These are phyloP conservation scores for Globisporangium barbulae DNA, from an alignment of 352 stramenopile genomes.

Conservation along the genomic window DNA sequence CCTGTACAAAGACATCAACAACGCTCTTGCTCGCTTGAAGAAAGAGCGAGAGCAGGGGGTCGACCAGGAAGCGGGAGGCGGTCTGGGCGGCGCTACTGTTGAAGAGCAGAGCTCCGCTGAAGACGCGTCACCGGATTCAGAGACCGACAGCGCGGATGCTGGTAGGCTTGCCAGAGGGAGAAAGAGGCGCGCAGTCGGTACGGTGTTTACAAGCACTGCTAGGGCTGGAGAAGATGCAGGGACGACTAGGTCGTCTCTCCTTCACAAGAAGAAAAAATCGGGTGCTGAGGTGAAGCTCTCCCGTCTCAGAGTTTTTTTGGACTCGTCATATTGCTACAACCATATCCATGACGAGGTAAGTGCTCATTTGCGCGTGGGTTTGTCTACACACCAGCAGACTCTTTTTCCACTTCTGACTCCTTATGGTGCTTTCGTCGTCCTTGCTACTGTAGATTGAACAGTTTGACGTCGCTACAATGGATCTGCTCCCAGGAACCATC, in stretches of 20 bases:
- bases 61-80: background rate
- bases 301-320: background rate
- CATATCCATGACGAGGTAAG: background rate
- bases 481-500: background rate
- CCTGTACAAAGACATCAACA: background rate
- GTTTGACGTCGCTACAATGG: background rate
- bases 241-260: background rate
- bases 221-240: background rate
- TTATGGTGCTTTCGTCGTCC: background rate
- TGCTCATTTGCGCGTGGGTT: background rate
- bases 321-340: slow-evolving; percentile 1
- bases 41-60: background rate
- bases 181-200: background rate
- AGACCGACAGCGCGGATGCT: background rate
- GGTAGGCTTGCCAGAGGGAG: background rate
- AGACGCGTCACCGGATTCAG: background rate
- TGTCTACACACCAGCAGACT: background rate
- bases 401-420: background rate
- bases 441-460: background rate
- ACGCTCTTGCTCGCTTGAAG: background rate
- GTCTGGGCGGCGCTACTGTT: background rate
- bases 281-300: background rate
- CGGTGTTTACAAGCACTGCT: background rate
- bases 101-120: background rate
- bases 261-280: background rate